These are phyloP conservation scores for Pilasporangium apinafurcum DNA, from an alignment of 352 stramenopile species.

Conservation along the genomic window DNA sequence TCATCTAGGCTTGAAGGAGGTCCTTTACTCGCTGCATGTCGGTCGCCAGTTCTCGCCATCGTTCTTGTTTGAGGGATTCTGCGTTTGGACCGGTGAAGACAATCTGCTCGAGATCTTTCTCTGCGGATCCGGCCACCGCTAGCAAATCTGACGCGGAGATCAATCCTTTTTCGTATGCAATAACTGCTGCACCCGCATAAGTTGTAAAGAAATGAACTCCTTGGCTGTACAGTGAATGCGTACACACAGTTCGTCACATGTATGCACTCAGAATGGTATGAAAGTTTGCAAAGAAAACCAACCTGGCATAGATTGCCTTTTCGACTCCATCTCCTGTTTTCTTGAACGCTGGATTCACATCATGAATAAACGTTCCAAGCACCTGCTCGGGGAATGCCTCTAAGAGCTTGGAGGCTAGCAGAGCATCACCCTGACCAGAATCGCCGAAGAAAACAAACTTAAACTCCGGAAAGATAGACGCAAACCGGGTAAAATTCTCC, in stretches of 20 bases:
- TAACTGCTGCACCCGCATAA: conserved; percentile 54
- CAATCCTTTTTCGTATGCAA: conserved; percentile 51
- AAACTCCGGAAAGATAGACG: conserved; percentile 76
- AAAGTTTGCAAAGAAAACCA: conserved; percentile 10
- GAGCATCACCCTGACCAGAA: conserved; percentile 69
- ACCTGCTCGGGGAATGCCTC: conserved; percentile 49
- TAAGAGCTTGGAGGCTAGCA: conserved; percentile 61
- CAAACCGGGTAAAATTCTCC: conserved; percentile 77
- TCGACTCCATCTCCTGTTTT: conserved; percentile 55
- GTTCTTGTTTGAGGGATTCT: conserved; percentile 25
- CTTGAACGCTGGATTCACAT: conserved; percentile 49
- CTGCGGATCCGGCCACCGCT: conserved; percentile 23
- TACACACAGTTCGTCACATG: neutral
- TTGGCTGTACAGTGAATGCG: conserved; percentile 24
- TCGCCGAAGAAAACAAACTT: conserved; percentile 86
- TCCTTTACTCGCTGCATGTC: conserved; percentile 29
- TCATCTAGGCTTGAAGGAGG: conserved; percentile 1
- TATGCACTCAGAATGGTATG: neutral
- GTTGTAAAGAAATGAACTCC: conserved; percentile 72
- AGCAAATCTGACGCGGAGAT: conserved; percentile 45
- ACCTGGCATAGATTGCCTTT: conserved; percentile 57
- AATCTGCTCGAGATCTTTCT: conserved; percentile 43
- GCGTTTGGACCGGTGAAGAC: conserved; percentile 36
- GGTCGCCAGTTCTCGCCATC: conserved; percentile 27
- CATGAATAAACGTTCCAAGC: conserved; percentile 73